phyloP scores from a whole-genome alignment of 768 basidiomycete genomes.

The Trametes gibbosa region DNA sequence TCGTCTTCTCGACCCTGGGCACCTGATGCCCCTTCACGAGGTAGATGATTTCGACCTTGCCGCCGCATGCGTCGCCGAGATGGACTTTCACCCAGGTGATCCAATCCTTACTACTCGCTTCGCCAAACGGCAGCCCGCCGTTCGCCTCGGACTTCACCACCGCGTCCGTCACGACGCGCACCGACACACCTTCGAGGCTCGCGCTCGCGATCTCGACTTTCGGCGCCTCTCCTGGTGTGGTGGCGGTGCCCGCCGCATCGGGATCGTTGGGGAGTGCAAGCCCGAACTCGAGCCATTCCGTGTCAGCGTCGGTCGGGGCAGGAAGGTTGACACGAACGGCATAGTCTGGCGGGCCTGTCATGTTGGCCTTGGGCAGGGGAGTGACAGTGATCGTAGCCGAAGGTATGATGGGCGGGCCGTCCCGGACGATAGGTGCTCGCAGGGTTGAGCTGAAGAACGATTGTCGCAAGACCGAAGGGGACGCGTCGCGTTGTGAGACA shows the following conservation, averaged over 20 bases:
- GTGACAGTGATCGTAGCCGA: constrained; percentile 54
- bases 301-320: constrained; percentile 54
- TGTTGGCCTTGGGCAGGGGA: constrained; percentile 36
- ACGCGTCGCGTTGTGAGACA: constrained; percentile 17
- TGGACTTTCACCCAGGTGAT: constrained; percentile 63
- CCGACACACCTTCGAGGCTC: constrained; percentile 63
- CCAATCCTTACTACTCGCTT: constrained; percentile 58
- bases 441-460: constrained; percentile 20
- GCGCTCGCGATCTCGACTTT: constrained; percentile 55
- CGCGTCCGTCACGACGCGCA: constrained; percentile 53
- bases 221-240: constrained; percentile 30
- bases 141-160: constrained; percentile 37
- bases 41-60: constrained; percentile 62
- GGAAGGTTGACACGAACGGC: constrained; percentile 57
- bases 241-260: constrained; percentile 7
- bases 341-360: constrained; percentile 44
- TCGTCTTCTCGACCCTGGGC: constrained; percentile 29
- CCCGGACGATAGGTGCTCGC: constrained; percentile 34
- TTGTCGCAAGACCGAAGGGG: constrained; percentile 26
- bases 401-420: constrained; percentile 62
- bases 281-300: constrained; percentile 79
- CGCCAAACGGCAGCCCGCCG: constrained; percentile 46
- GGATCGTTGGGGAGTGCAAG: constrained; percentile 44
- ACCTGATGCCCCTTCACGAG: constrained; percentile 40
- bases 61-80: constrained; percentile 49